Evolutionary conservation across 306 rosid genomes (phyloP).

Genomic region (Sechiopsis laciniata): DNA sequence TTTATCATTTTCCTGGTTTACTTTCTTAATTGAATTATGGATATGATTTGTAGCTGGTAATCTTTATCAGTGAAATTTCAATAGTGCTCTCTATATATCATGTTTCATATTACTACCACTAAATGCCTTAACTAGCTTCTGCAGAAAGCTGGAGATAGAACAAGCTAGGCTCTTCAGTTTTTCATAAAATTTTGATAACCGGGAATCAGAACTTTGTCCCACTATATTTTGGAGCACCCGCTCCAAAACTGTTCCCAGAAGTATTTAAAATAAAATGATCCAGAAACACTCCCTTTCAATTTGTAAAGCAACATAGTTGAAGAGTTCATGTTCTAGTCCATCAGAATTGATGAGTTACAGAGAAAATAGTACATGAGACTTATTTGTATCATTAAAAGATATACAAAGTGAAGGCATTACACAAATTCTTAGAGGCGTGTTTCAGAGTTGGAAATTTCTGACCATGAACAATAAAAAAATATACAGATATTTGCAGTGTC

Average conservation of each 20-base stretch:
- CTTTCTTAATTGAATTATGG: background rate
- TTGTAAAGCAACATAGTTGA: background rate
- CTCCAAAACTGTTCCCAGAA: background rate
- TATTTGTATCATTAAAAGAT: background rate
- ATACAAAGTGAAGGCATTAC: slow-evolving; percentile 6
- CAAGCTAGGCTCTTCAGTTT: slow-evolving; percentile 22
- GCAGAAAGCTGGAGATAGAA: slow-evolving; percentile 48
- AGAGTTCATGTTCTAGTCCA: slow-evolving; percentile 7
- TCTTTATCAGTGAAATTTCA: background rate
- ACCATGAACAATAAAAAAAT: background rate
- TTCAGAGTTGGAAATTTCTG: slow-evolving; percentile 6
- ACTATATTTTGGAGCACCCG: no score
- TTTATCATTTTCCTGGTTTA: background rate
- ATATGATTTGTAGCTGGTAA: background rate
- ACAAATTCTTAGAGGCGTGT: background rate
- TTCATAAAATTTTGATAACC: no score
- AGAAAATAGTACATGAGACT: background rate
- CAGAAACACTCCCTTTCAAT: background rate
- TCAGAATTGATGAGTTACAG: background rate
- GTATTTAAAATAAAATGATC: background rate
- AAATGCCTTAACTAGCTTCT: slow-evolving; percentile 9
- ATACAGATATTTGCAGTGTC: slow-evolving; percentile 39
- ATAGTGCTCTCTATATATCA: background rate
- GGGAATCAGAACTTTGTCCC: no score
- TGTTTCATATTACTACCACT: background rate